phyloP scores from a whole-genome alignment of 768 basidiomycete species.

The Candolleomyces efflorescens region DNA sequence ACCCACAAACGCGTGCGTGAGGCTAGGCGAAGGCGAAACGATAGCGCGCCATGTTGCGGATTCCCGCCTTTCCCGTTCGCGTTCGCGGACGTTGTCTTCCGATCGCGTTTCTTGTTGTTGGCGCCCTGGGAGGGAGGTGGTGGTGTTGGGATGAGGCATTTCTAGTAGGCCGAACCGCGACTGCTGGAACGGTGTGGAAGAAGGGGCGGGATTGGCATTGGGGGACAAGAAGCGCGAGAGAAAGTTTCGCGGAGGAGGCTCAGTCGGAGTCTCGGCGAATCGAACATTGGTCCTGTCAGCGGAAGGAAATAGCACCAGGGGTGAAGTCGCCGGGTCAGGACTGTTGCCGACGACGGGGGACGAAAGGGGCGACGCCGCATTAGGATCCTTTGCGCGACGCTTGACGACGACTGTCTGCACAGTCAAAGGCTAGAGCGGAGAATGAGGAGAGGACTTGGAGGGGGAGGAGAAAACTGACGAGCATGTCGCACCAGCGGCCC shows the following conservation, averaged over 20 bases:
- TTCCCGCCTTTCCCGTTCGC: conserved; percentile 1
- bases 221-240: no score
- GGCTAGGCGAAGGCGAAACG: conserved; percentile 5
- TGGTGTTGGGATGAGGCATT: neutral
- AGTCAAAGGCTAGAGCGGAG: conserved; percentile 32
- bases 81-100: neutral
- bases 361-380: conserved; percentile 10
- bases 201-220: neutral
- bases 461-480: conserved; percentile 2
- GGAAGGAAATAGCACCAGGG: neutral
- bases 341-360: conserved; percentile 6
- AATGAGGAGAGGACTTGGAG: conserved; percentile 12
- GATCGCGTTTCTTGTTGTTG: neutral
- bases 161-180: neutral
- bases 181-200: no score
- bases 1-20: neutral
- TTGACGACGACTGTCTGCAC: conserved; percentile 31
- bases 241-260: no score
- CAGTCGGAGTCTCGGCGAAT: no score
- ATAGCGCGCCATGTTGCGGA: conserved; percentile 5
- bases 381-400: conserved; percentile 23
- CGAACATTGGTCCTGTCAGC: no score
- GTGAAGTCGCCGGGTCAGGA: neutral
- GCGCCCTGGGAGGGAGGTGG: no score
- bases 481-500: conserved; percentile 9